phyloP scores from a whole-genome alignment of 2,329 filamentous ascomycete genomes.

The Huntiella omanensis region DNA sequence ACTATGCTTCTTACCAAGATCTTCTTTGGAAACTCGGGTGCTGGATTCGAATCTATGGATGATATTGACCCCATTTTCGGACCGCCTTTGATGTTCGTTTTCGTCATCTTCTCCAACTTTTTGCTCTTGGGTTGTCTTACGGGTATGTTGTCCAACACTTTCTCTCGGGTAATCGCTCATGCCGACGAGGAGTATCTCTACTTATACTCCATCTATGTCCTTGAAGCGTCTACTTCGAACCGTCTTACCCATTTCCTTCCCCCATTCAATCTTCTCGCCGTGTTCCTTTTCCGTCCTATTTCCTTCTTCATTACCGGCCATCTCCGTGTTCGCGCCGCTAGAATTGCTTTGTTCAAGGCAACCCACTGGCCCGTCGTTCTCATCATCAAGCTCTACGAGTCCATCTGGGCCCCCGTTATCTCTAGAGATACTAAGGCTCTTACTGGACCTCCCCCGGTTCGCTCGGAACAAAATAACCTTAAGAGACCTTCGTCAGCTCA shows the following conservation, averaged over 20 bases:
- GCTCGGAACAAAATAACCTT: background rate
- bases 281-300: slow-evolving; percentile 53
- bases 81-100: slow-evolving; percentile 48
- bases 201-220: slow-evolving; percentile 48
- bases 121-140: slow-evolving; percentile 63
- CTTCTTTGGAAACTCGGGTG: slow-evolving; percentile 58
- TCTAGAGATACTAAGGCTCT: background rate
- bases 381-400: slow-evolving; percentile 51
- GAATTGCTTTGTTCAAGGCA: slow-evolving; percentile 42
- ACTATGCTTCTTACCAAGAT: slow-evolving; percentile 62
- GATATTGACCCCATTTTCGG: slow-evolving; percentile 40
- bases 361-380: slow-evolving; percentile 50
- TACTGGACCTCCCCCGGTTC: background rate
- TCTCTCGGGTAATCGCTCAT: slow-evolving; percentile 44
- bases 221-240: slow-evolving; percentile 49
- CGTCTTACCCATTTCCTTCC: slow-evolving; percentile 52
- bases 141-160: slow-evolving; percentile 59
- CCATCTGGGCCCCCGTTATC: slow-evolving; percentile 22
- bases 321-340: slow-evolving; percentile 39
- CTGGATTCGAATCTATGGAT: slow-evolving; percentile 52
- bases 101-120: slow-evolving; percentile 61
- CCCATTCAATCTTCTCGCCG: slow-evolving; percentile 55
- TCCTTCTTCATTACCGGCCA: slow-evolving; percentile 48
- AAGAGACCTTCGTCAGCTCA: slow-evolving; percentile 3
- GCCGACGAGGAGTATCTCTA: slow-evolving; percentile 62